These are phyloP conservation scores for Populus hybrid DNA, from an alignment of 441 rosid genomes.

Conservation along the genomic window DNA sequence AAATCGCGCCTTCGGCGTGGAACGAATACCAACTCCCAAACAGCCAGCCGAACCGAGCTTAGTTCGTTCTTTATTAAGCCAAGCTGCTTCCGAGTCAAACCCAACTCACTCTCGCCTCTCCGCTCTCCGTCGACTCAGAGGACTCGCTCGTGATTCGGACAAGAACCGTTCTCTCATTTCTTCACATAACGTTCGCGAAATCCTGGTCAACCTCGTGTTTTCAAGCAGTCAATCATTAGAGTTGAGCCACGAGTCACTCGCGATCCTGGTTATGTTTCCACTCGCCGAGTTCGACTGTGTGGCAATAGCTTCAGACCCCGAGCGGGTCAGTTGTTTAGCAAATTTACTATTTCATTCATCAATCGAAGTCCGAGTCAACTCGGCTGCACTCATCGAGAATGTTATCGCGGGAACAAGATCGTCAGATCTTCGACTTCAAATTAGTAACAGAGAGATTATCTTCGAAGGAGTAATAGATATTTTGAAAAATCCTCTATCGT, in stretches of 20 bases:
- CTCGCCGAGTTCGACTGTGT: slow-evolving; percentile 56
- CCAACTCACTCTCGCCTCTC: too few species aligned
- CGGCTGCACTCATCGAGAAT: slow-evolving; percentile 71
- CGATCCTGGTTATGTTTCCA: slow-evolving; percentile 60
- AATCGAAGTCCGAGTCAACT: slow-evolving; percentile 64
- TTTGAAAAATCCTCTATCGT: slow-evolving; percentile 35
- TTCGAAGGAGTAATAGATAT: slow-evolving; percentile 66
- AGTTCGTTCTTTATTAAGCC: slow-evolving; percentile 59
- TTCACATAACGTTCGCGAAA: slow-evolving; percentile 42
- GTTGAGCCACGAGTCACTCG: slow-evolving; percentile 53
- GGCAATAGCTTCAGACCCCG: slow-evolving; percentile 43
- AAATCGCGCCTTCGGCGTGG: slow-evolving; percentile 65
- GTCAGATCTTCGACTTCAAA: slow-evolving; percentile 47
- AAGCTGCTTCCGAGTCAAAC: slow-evolving; percentile 12
- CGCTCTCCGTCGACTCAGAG: too few species aligned
- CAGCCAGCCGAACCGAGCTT: slow-evolving; percentile 83
- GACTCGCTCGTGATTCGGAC: too few species aligned
- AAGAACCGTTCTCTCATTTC: slow-evolving; percentile 59
- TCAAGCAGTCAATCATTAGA: slow-evolving; percentile 40
- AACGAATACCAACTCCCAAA: slow-evolving; percentile 91
- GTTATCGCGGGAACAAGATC: slow-evolving; percentile 59
- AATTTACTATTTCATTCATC: slow-evolving; percentile 58
- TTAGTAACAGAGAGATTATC: slow-evolving; percentile 45
- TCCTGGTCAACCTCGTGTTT: slow-evolving; percentile 40
- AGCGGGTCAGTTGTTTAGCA: slow-evolving; percentile 39